Conservation (phyloP, 257 asterid genomes). For the Gardenia jasminoides region DNA sequence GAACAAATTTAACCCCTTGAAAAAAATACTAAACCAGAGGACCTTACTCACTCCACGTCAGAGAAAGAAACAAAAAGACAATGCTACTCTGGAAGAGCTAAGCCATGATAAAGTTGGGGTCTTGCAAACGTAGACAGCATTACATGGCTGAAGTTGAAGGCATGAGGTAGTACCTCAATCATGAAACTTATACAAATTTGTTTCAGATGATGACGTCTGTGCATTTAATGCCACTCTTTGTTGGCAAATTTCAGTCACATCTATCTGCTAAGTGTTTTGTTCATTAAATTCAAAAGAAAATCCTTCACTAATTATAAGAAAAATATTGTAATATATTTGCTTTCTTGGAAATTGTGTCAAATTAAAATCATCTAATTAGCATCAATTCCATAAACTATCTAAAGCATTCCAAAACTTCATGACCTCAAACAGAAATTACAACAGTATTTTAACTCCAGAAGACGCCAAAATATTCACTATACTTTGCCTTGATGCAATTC, state of each 20-base stretch:
- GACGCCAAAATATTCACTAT: neutral
- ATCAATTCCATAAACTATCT: neutral
- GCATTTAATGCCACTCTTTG: conserved; percentile 4
- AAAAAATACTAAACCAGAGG: neutral
- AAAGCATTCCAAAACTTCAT: neutral
- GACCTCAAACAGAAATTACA: neutral
- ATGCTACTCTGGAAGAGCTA: neutral
- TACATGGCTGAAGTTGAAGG: neutral
- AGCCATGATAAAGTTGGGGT: neutral
- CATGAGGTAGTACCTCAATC: neutral
- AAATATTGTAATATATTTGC: neutral
- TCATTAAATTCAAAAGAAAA: neutral
- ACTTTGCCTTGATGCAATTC: neutral
- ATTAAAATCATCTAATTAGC: neutral
- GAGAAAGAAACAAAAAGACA: neutral
- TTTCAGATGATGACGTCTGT: neutral
- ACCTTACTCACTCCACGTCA: neutral
- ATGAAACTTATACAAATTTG: neutral
- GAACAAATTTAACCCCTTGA: neutral
- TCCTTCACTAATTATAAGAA: neutral
- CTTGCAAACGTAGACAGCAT: neutral
- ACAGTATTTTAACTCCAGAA: neutral
- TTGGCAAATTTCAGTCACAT: neutral
- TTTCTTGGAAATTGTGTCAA: neutral
- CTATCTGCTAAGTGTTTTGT: neutral